Conservation (phyloP, 2,329 filamentous ascomycete species). For the Paraphoma sp. region DNA sequence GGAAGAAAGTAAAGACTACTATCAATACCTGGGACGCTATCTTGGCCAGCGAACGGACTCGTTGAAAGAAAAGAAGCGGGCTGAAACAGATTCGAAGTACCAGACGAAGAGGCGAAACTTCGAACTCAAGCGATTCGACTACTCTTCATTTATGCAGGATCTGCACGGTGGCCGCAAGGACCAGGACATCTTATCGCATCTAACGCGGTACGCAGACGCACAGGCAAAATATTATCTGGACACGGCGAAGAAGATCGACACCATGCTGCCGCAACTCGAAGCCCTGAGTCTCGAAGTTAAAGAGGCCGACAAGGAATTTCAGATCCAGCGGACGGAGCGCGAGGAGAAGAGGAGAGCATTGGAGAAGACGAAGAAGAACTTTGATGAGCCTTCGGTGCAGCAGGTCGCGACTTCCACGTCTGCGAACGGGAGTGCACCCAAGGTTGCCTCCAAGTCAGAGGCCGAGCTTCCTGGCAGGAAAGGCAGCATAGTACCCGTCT, state of each 20-base stretch:
- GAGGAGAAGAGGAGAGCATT: conserved; percentile 91
- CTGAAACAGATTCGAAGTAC: conserved; percentile 94
- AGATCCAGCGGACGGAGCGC: conserved; percentile 90
- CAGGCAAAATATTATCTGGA: conserved; percentile 84
- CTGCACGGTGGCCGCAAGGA: conserved; percentile 98
- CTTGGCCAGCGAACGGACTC: conserved; percentile 96
- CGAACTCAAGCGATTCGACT: conserved; percentile 96
- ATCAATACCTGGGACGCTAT: conserved; percentile 92
- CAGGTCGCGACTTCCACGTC: conserved; percentile 28
- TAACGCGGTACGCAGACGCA: conserved; percentile 91
- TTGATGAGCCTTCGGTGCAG: conserved; percentile 38
- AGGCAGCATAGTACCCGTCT: conserved; percentile 39
- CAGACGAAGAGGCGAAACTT: conserved; percentile 93
- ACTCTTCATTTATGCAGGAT: conserved; percentile 99
- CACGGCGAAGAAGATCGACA: conserved; percentile 86
- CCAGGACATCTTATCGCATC: conserved; percentile 91
- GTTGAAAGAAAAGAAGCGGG: conserved; percentile 95
- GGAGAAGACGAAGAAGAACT: conserved; percentile 77
- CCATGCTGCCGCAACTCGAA: conserved; percentile 85
- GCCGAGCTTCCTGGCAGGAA: conserved; percentile 38
- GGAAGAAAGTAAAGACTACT: conserved; percentile 98
- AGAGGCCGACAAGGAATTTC: conserved; percentile 94
- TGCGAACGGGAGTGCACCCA: conserved; percentile 31
- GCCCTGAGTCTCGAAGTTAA: conserved; percentile 88
- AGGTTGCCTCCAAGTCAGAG: conserved; percentile 29